Base-by-base conservation (phyloP, 225 moss, liverwort and hornwort species). In the Physcomitrium patens region DNA sequence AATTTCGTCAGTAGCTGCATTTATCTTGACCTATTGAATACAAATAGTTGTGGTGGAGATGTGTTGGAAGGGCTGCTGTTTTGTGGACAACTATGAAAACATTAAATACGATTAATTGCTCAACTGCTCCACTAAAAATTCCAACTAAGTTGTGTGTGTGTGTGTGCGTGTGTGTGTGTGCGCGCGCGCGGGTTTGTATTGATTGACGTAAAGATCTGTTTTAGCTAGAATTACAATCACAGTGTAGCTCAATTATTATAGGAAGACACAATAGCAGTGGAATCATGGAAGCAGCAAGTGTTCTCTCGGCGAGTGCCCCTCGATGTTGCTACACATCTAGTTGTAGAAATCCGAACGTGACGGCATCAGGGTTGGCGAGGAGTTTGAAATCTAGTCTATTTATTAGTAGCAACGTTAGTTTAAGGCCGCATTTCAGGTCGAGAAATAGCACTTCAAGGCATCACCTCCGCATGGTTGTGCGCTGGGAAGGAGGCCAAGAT, bases 401-500 rank as follows among this genome's bases (percentile, higher is more conserved):
- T 57, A 15, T 74, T 47, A 55, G 61, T 41, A 74, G 50, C 28
- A 63, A 0, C 28, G 27, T 10, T 46, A 54, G 23, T n/a, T 3
- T 13, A 27, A n/a, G 37, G 61, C 10, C 18, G 20, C 60, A 50
- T 61, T 55, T 23, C 10, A 45, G 68, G 62, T 0, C 53, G 67
- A 57, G 20, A 43, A 72, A 31, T 57, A 24, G 47, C 56, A 27
- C 13, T 14, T 13, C 45, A 45, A 18, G 20, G 41, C 74, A 67
- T 55, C 37, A 63, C 31, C 31, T 37, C 24, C 62, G 22, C 41
- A 65, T 72, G 22, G 61, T 76, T 53, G 84, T 87, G 84, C 79
- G 79, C n/a, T 84, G 84, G 67, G 87, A 79, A 78, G 81, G 83
- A 65, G 78, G 78, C 23, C 37, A 75, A 37, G 78, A 80, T 50